Conservation (phyloP, 768 basidiomycete genomes). For the Erythrobasidium yunnanense region DNA sequence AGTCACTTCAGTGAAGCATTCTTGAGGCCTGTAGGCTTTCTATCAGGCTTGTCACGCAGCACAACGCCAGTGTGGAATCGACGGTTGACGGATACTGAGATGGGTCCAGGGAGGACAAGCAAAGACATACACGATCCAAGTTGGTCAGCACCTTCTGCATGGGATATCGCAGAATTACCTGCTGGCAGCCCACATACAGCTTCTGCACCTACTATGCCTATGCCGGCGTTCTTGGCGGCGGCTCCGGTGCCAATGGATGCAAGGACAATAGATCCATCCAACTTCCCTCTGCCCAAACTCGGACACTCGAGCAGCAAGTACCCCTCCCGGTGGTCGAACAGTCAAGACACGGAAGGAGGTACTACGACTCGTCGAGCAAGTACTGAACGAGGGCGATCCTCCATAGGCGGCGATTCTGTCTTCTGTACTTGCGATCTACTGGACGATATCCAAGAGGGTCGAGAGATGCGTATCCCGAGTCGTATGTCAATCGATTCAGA, state of each 20-base stretch:
- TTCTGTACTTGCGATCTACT: slow-evolving; percentile 20
- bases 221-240: slow-evolving; percentile 20
- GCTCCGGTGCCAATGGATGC: neutral
- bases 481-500: neutral
- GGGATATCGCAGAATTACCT: slow-evolving; percentile 1
- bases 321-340: neutral
- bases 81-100: neutral
- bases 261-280: slow-evolving; percentile 8
- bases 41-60: neutral
- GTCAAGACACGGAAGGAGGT: neutral
- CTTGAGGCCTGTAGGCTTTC: neutral
- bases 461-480: neutral
- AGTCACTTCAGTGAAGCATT: slow-evolving; percentile 11
- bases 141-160: slow-evolving; percentile 3
- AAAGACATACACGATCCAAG: neutral
- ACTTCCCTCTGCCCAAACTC: slow-evolving; percentile 3
- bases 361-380: neutral
- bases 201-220: neutral
- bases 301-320: neutral
- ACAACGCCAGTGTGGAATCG: neutral
- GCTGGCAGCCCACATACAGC: neutral
- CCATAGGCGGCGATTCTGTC: slow-evolving; percentile 7
- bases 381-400: neutral
- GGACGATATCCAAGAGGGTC: slow-evolving; percentile 8
- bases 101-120: neutral